Evolutionary conservation across 768 basidiomycete genomes (phyloP).

Genomic region (Boletus patriciae): DNA sequence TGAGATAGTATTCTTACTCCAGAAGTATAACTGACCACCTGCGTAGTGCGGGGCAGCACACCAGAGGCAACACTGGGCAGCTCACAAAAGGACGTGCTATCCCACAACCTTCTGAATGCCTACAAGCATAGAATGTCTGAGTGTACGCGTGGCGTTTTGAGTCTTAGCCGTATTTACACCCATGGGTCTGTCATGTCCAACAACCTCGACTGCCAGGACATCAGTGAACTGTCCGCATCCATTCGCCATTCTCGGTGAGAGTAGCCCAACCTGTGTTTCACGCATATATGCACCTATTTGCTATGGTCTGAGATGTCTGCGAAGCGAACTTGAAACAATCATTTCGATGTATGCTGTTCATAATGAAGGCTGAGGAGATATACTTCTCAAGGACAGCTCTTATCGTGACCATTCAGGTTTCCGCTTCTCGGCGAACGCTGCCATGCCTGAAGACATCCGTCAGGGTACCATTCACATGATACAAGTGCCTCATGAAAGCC

Average conservation of each 20-base stretch:
- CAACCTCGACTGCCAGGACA: too few relatives aligned
- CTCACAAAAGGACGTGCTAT: slow-evolving; percentile 39
- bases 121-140: neutral
- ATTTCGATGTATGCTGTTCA: too few relatives aligned
- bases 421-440: slow-evolving; percentile 92
- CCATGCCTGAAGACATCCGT: slow-evolving; percentile 66
- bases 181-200: too few relatives aligned
- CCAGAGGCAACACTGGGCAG: slow-evolving; percentile 39
- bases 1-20: slow-evolving; percentile 25
- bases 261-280: too few relatives aligned
- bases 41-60: slow-evolving; percentile 38
- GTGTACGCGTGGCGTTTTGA: neutral
- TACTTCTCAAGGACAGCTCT: neutral
- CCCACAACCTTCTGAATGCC: slow-evolving; percentile 30
- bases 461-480: neutral
- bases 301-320: too few relatives aligned
- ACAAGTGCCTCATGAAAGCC: slow-evolving; percentile 24
- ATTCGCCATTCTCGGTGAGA: too few relatives aligned
- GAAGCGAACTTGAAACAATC: too few relatives aligned
- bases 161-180: neutral
- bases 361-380: neutral
- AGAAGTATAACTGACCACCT: neutral
- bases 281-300: neutral
- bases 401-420: slow-evolving; percentile 74
- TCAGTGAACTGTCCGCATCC: too few relatives aligned